These are phyloP conservation scores for Glycine soja DNA, from an alignment of 306 rosid species.

Conservation along the genomic window DNA sequence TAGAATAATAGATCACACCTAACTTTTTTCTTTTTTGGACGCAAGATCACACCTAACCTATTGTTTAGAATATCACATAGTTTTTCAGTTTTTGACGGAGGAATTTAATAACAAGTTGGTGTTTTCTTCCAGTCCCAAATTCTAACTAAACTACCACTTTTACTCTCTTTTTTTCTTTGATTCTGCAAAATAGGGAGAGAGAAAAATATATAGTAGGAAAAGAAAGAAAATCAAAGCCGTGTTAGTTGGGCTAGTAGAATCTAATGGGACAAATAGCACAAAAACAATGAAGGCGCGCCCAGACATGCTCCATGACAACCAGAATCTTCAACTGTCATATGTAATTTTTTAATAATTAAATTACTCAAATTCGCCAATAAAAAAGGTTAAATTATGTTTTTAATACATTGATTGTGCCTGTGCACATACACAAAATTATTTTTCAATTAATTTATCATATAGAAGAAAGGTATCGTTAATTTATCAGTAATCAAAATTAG, in stretches of 20 bases:
- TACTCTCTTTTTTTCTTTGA: background rate
- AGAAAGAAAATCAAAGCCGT: background rate
- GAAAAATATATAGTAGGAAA: background rate
- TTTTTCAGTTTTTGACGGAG: background rate
- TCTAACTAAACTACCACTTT: slow-evolving; percentile 18
- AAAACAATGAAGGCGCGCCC: background rate
- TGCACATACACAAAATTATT: too few species aligned
- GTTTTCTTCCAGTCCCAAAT: background rate
- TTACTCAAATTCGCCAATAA: background rate
- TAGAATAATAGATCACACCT: too few species aligned
- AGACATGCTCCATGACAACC: background rate
- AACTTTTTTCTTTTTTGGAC: too few species aligned
- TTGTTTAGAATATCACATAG: background rate
- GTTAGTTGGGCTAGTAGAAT: background rate
- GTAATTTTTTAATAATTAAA: background rate
- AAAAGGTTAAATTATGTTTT: background rate
- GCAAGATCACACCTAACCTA: slow-evolving; percentile 7
- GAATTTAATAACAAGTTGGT: slow-evolving; percentile 16
- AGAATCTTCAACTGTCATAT: background rate
- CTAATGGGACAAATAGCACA: background rate
- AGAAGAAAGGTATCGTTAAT: background rate
- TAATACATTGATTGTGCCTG: background rate
- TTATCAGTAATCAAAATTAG: background rate
- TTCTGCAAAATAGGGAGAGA: too few species aligned
- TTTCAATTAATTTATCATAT: too few species aligned